Conservation (phyloP, 2,329 filamentous ascomycete genomes). For the Trichoderma sp. region DNA sequence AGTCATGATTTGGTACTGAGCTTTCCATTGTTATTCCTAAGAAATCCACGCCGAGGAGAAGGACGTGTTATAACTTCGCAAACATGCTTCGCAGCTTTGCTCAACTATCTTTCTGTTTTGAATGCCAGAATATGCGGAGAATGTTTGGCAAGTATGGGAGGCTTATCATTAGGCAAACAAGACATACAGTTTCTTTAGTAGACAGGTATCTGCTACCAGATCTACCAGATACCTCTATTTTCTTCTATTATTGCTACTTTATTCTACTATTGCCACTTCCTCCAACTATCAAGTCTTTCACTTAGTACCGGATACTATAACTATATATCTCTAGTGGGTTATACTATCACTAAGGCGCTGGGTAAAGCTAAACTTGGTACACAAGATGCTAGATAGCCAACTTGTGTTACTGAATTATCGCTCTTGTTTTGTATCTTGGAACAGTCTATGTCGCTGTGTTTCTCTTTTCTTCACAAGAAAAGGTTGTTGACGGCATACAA, state of each 20-base stretch:
- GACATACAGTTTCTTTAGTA: too few species aligned
- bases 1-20: background rate
- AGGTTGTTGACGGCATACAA: background rate
- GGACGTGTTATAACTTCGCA: background rate
- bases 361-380: background rate
- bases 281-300: background rate
- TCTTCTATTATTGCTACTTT: background rate
- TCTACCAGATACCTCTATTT: background rate
- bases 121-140: background rate
- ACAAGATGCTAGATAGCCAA: background rate
- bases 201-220: too few species aligned
- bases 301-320: background rate
- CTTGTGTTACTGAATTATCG: background rate
- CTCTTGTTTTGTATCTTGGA: background rate
- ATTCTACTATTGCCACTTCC: background rate
- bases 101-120: background rate
- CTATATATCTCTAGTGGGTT: background rate
- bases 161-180: too few species aligned
- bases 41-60: background rate
- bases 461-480: too few species aligned
- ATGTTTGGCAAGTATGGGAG: background rate
- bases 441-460: background rate
- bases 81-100: background rate
- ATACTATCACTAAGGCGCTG: background rate
- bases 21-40: background rate